Base-by-base conservation (phyloP, 192 early-diverging fungal genomes). In the Linnemannia exigua region DNA sequence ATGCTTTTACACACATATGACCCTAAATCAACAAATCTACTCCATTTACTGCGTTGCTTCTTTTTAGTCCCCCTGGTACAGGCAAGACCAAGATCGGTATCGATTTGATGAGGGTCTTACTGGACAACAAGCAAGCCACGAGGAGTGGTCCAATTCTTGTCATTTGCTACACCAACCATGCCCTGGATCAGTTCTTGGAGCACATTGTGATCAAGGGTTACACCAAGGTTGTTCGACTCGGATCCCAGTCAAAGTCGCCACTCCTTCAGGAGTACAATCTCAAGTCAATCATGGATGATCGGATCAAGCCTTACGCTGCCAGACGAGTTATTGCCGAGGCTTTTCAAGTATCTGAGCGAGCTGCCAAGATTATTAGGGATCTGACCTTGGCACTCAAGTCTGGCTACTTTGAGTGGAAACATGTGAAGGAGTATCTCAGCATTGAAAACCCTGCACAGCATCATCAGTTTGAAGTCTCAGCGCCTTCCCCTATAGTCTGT, bases 101-200 rank as follows among this genome's bases (percentile, higher is more conserved):
- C 20, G 72, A 91, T 63, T 67, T 88, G 31, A 87, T 90, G 52
- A 61, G 36, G 12, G 87, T 87, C 31, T 76, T 90, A 2, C 50
- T 79, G 0, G 47, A 67, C 47, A 82, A 83, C 79, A 77, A 68
- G 19, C 28, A 79, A 20, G 20, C 8, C 15, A 75, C 69, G 25
- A 83, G 38, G 1, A 58, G 76, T 25, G 79, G 63, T 50, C 92
- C 88, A 8, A 87, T 92, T 47, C 81, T 92, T 17, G 61, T 79
- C 22, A 79, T 92, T 19, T 87, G 88, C 68, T 90, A 86, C 70
- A 92, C 91, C 7, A 91, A 93, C 46, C 92, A 92, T 79, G 92
- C 92, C 28, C 78, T 93, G 35, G 92, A 92, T 51, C 90, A 92
- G 74, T 93, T 93, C 67, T 47, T 93, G 11, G 88, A 89, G 61